Percentiles rank a stretch among this genome's conserved stretches.
Conservation (phyloP, 805 yeast genomes). For the Kazachstania bromeliacearum region DNA sequence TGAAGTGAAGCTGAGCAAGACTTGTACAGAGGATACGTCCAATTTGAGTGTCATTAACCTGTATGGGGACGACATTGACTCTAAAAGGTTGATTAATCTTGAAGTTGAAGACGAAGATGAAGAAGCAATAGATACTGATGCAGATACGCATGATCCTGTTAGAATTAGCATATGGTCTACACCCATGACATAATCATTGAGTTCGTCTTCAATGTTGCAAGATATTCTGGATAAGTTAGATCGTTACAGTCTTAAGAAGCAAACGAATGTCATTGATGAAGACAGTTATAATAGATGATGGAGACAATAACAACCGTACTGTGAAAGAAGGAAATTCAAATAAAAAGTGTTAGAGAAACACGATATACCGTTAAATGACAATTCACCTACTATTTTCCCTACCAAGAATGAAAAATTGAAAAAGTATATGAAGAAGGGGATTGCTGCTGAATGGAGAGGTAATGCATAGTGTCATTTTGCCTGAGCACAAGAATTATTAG, state of each 20-base stretch:
- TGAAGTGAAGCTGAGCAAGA: too few species aligned
- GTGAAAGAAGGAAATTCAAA: constrained; percentile 48
- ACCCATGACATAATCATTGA: too few species aligned
- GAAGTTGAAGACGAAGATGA: too few species aligned
- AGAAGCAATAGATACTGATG: too few species aligned
- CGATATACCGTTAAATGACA: constrained; percentile 46
- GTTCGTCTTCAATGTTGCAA: too few species aligned
- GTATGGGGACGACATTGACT: constrained; percentile 28
- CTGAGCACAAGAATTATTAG: constrained; percentile 65
- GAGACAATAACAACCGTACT: constrained; percentile 51
- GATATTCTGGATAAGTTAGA: too few species aligned
- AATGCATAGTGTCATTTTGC: constrained; percentile 95
- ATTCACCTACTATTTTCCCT: constrained; percentile 69
- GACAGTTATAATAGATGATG: constrained; percentile 70
- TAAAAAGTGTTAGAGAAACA: constrained; percentile 40
- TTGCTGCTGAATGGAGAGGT: constrained; percentile 97
- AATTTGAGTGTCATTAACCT: constrained; percentile 31
- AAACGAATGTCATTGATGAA: constrained; percentile 41
- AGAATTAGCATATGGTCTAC: too few species aligned
- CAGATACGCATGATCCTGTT: too few species aligned
- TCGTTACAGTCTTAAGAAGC: constrained; percentile 80
- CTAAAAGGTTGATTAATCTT: too few species aligned
- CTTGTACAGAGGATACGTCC: too few species aligned
- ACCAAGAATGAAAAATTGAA: constrained; percentile 69
- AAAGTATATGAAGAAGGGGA: constrained; percentile 79